A percentile compares a stretch with the other conserved stretches of the same genome.
Conservation (phyloP, 1,139 yeast species). For the Pneumocystis oryctolagi region DNA sequence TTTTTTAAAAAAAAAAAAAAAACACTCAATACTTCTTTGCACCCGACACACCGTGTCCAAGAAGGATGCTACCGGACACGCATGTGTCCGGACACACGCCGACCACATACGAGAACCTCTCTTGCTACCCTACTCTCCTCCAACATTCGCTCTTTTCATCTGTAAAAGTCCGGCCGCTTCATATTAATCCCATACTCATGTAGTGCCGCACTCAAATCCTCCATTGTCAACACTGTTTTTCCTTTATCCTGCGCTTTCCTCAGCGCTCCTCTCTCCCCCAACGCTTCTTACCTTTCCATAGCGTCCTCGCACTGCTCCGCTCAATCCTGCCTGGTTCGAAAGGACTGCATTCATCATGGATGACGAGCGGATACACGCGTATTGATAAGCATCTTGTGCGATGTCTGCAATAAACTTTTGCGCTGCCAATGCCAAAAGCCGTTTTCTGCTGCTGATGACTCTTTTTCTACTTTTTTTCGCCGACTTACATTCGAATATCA, state of each 20-base stretch:
- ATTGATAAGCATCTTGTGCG: slow-evolving; percentile 93
- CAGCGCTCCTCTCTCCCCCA: slow-evolving; percentile 25
- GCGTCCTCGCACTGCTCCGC: slow-evolving; percentile 13
- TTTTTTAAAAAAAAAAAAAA: neutral
- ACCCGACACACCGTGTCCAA: too few species aligned
- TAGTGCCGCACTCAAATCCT: slow-evolving; percentile 71
- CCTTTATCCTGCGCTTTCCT: slow-evolving; percentile 39
- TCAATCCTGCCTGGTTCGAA: slow-evolving; percentile 15
- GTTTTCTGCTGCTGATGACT: slow-evolving; percentile 23
- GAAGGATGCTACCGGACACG: too few species aligned
- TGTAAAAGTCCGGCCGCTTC: slow-evolving; percentile 82
- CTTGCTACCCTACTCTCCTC: too few species aligned
- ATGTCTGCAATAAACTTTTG: slow-evolving; percentile 89
- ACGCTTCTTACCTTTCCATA: slow-evolving; percentile 27
- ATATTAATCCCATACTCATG: slow-evolving; percentile 88
- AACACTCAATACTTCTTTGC: too few species aligned
- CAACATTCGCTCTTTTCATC: too few species aligned
- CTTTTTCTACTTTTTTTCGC: too few species aligned
- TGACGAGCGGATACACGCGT: slow-evolving; percentile 68
- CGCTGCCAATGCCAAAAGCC: slow-evolving; percentile 83
- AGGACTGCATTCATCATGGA: slow-evolving; percentile 14
- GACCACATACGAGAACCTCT: too few species aligned
- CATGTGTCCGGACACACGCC: too few species aligned
- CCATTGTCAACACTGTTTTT: slow-evolving; percentile 72
- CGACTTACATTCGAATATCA: slow-evolving; percentile 49